Conservation (phyloP, 2,329 filamentous ascomycete genomes). For the Truncatella angustata region DNA sequence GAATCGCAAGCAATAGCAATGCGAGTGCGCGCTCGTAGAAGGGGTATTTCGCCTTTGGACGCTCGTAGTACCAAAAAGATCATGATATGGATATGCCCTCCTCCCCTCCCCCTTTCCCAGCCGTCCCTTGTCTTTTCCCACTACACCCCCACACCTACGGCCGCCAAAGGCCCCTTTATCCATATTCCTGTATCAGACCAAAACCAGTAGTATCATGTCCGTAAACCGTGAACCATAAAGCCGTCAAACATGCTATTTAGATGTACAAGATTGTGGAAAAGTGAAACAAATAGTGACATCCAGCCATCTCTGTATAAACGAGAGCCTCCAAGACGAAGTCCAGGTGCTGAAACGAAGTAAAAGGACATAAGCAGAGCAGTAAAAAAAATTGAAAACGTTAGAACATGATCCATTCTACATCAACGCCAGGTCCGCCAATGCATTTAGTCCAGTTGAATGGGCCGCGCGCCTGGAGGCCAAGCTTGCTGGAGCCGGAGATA, state of each 20-base stretch:
- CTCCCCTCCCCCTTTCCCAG: neutral
- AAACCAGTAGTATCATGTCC: neutral
- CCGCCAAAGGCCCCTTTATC: neutral
- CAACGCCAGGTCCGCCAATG: constrained; percentile 54
- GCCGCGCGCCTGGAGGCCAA: constrained; percentile 37
- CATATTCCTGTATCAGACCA: neutral
- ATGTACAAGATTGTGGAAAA: constrained; percentile 6
- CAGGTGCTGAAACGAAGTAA: neutral
- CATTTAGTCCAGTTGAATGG: constrained; percentile 59
- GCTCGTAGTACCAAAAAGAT: neutral
- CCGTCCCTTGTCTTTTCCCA: neutral
- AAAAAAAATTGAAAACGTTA: constrained; percentile 30
- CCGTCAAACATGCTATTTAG: constrained; percentile 4
- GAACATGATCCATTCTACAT: constrained; percentile 68
- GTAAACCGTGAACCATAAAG: constrained; percentile 7
- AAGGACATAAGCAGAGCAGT: neutral
- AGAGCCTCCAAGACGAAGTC: too few relatives aligned
- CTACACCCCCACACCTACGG: neutral
- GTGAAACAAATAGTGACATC: neutral
- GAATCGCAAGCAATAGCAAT: neutral
- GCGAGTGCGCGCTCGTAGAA: neutral
- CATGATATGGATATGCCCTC: neutral
- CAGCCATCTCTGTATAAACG: too few relatives aligned
- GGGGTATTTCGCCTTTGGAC: neutral
- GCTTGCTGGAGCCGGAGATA: constrained; percentile 31